Evolutionary conservation across 2,329 filamentous ascomycete genomes (phyloP).

Genomic region (Sclerotiophoma versabilis): DNA sequence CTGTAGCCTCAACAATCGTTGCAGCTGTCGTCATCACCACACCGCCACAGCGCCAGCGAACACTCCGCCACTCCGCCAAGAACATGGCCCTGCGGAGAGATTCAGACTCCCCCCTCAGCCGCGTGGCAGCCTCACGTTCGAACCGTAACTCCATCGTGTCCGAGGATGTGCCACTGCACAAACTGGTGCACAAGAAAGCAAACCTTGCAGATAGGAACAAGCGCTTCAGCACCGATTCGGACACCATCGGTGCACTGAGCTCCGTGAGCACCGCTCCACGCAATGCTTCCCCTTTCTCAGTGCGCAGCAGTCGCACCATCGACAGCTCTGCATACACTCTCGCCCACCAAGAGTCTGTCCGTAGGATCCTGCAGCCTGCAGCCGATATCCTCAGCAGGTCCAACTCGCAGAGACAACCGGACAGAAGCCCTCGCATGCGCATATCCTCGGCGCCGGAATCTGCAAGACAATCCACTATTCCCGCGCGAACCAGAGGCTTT

Average conservation of each 20-base stretch:
- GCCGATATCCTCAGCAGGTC: constrained; percentile 44
- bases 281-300: constrained; percentile 39
- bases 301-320: constrained; percentile 33
- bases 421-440: constrained; percentile 35
- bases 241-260: constrained; percentile 22
- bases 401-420: constrained; percentile 30
- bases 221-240: constrained; percentile 41
- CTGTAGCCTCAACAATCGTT: constrained; percentile 61
- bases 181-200: constrained; percentile 59
- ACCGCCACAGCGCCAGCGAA: constrained; percentile 53
- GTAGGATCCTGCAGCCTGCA: constrained; percentile 43
- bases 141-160: constrained; percentile 55
- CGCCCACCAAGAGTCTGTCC: constrained; percentile 42
- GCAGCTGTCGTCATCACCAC: constrained; percentile 63
- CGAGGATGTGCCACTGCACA: constrained; percentile 54
- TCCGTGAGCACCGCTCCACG: constrained; percentile 28
- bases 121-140: constrained; percentile 54
- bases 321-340: constrained; percentile 42
- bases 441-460: constrained; percentile 46
- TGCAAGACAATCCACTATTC: background rate
- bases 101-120: constrained; percentile 39
- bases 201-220: constrained; percentile 56
- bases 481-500: constrained; percentile 25
- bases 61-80: constrained; percentile 62
- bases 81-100: constrained; percentile 59